Evolutionary conservation across 495 filamentous ascomycete species (phyloP), one percentile per base, ranked within the genome.

Genomic region (Aspergillus panamensis): DNA sequence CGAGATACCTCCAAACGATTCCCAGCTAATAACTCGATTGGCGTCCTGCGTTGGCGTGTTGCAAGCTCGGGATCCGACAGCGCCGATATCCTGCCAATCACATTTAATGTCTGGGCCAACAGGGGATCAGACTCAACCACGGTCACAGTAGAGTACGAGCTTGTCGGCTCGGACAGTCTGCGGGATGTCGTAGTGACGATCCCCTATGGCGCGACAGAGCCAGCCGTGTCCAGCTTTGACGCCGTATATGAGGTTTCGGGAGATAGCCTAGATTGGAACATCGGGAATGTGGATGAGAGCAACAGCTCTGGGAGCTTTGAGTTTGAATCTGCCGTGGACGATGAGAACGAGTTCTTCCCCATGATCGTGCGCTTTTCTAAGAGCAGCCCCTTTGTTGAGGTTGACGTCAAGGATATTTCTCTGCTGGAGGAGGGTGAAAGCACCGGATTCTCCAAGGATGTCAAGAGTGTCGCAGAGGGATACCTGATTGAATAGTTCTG

Each of bases 51-150:
- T 61, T 97, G 93, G 93, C 86, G 90, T 53, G 84, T 86, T 17
- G 81, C 87, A 4, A 85, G 85, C 57, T 87, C 88, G 62, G 80
- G 80, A 31, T 82, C 88, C 57, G 90, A 92, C 58, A 82, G 87
- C 35, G 82, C 83, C 59, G 84, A 84, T 9, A 79, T 92, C 35
- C 78, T 83, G 9, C 93, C 93, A 30, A 91, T 97, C 62, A 91
- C 86, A 25, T 96, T 97, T 68, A 96, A 89, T 9, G 93, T 96
- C 17, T 97, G 93, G 93, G 87, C 94, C 35, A 95, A 95, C 69
- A 89, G 89, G 77, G 87, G 88, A 48, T 82, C 86, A 12, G 86
- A 87, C 37, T 89, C 87, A 49, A 92, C 85, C 66, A 91, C 86
- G 35, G 80, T 97, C 62, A 97, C 92, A 0, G 82, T 97, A 8